These are phyloP conservation scores for Rhodosporidiobolus odoratus DNA, from an alignment of 768 basidiomycete species.

Conservation along the genomic window DNA sequence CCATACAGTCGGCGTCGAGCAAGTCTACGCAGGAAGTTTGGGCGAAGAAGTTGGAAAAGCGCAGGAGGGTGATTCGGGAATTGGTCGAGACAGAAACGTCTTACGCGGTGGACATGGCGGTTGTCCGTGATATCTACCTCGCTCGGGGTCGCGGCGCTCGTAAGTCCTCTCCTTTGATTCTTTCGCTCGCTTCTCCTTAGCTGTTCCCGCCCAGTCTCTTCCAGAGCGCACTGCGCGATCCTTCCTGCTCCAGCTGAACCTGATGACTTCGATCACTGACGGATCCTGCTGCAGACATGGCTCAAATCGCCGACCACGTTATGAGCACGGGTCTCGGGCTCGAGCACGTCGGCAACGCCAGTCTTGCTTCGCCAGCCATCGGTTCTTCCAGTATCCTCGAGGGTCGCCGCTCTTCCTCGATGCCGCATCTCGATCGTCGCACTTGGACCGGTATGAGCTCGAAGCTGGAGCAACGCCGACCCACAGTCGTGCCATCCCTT, in stretches of 20 bases:
- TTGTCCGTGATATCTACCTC: slow-evolving; percentile 71
- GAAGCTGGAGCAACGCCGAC: not conserved
- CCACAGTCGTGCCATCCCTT: not conserved
- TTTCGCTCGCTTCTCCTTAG: not conserved
- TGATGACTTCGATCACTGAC: no score
- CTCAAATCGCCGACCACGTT: slow-evolving; percentile 34
- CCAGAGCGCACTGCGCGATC: not conserved
- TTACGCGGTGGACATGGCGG: slow-evolving; percentile 92
- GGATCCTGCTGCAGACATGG: slow-evolving; percentile 32
- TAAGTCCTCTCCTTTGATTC: slow-evolving; percentile 7
- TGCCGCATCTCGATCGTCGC: not conserved
- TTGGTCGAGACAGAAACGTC: slow-evolving; percentile 91
- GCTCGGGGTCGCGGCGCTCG: slow-evolving; percentile 27
- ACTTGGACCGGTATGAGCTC: not conserved
- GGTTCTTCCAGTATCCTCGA: not conserved
- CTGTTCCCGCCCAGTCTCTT: not conserved
- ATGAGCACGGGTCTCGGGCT: slow-evolving; percentile 37
- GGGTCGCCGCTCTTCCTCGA: not conserved
- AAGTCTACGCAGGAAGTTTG: not conserved
- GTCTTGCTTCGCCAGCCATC: not conserved
- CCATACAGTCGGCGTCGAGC: not conserved
- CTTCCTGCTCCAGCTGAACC: no score
- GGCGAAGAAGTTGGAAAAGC: slow-evolving; percentile 23
- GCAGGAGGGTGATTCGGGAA: slow-evolving; percentile 57
- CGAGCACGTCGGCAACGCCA: not conserved